phyloP scores from a whole-genome alignment of 208 protist species.

The Acanthamoeba sp. region DNA sequence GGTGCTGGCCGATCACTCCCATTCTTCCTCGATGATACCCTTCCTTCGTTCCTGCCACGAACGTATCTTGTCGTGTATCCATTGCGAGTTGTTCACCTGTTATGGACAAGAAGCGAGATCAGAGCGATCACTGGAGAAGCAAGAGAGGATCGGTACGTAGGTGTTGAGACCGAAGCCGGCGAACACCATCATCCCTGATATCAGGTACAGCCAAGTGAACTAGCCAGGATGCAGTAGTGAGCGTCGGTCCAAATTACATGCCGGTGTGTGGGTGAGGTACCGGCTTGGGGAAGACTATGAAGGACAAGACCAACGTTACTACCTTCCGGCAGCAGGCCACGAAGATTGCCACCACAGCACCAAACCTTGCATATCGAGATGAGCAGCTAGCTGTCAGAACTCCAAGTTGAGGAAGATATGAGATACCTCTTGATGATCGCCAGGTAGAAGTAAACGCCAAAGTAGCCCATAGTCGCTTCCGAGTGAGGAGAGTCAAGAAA shows the following conservation, averaged over 20 bases:
- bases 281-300: not conserved
- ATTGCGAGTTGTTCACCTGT: conserved; percentile 14
- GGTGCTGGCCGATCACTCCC: not conserved
- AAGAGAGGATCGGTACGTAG: not conserved
- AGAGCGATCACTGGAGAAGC: not conserved
- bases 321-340: conserved; percentile 8
- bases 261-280: not conserved
- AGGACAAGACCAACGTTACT: not conserved
- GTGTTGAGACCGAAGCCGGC: not conserved
- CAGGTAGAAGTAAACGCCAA: conserved; percentile 11
- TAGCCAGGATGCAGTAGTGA: not conserved
- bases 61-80: not conserved
- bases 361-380: not conserved
- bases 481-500: not conserved
- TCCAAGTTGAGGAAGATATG: no score
- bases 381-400: not conserved
- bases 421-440: conserved; percentile 15
- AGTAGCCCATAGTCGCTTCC: conserved; percentile 15
- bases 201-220: not conserved
- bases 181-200: conserved; percentile 31
- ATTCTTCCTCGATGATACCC: not conserved
- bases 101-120: no score
- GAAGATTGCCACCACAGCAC: conserved; percentile 4
- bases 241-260: not conserved
- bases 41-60: not conserved